Conservation (phyloP, 2,329 filamentous ascomycete genomes). For the Dactylellina haptotyla region DNA sequence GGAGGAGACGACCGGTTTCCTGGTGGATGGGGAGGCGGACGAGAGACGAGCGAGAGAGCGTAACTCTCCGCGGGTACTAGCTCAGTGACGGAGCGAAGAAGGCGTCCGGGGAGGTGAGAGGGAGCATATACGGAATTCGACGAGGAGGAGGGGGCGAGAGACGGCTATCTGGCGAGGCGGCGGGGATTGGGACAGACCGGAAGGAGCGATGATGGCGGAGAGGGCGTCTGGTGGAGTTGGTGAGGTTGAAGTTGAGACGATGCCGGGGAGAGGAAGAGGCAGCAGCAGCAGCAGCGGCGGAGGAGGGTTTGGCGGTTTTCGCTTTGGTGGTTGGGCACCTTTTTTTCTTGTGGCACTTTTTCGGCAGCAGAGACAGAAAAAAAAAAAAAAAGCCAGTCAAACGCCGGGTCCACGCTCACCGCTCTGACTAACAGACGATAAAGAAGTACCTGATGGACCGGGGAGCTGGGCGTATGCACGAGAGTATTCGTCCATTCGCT, state of each 20-base stretch:
- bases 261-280: constrained; percentile 22
- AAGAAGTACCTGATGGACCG: no score
- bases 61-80: constrained; percentile 35
- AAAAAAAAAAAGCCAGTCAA: neutral
- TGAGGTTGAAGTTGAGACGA: no score
- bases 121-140: constrained; percentile 45
- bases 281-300: no score
- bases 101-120: constrained; percentile 32
- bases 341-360: neutral
- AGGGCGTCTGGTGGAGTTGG: constrained; percentile 20
- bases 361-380: neutral
- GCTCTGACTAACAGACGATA: no score
- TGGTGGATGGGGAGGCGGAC: neutral
- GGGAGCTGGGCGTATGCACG: no score
- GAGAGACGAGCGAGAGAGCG: neutral
- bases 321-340: neutral
- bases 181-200: constrained; percentile 15
- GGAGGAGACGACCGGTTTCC: constrained; percentile 4
- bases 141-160: constrained; percentile 12
- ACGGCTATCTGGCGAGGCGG: constrained; percentile 1
- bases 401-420: neutral
- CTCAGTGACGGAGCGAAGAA: constrained; percentile 47
- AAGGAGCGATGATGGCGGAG: constrained; percentile 19
- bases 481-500: no score
- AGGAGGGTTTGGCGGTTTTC: neutral